Evolutionary conservation across 768 basidiomycete genomes (phyloP), one percentile per base, ranked within the genome.

Genomic region (Pholiota conissans): DNA sequence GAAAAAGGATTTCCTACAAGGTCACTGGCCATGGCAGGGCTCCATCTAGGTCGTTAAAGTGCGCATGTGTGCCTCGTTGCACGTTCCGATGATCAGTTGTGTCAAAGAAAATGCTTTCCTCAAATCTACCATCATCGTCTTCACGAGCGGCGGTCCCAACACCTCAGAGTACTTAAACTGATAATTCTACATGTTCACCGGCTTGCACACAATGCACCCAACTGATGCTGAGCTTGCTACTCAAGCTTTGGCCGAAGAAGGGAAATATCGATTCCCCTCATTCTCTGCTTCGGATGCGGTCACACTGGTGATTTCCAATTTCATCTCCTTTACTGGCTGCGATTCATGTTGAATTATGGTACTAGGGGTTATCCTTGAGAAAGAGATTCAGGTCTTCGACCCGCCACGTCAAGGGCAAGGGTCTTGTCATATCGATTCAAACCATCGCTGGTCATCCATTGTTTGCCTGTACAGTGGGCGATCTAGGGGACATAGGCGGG

Each of bases 381-480:
- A 93, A 93, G 71, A 82, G 91, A n/a, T 93, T 93, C 63, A 84
- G 91, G 56, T 81, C 82, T 24, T 84, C 86, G 27, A 79, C 83
- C 37, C 80, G 90, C 20, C 88, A 91, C 68, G 73, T 76, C 18
- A 89, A 87, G 67, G 90, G 90, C 28, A 90, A 90, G 69, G 92
- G 92, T 29, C 81, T 91, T 58, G 86, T 91, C 47, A 84, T 93
- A 61, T 87, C 88, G 8, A 84, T 93, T 56, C 90, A 92, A 71
- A 83, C 87, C 14, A 85, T 90, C 57, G 85, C 84, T 3, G 91
- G 91, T 0, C 89, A 93, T 63, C 84, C 84, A 0, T 73, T 93
- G 34, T 93, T 93, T 67, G 78, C 90, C 1, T 93, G 91, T 64
- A 91, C 91, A 0, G 90, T 91, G 32, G 91, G 91, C 9, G 91